phyloP scores from a whole-genome alignment of 352 stramenopile species.

The Thraustochytrium sp. region DNA sequence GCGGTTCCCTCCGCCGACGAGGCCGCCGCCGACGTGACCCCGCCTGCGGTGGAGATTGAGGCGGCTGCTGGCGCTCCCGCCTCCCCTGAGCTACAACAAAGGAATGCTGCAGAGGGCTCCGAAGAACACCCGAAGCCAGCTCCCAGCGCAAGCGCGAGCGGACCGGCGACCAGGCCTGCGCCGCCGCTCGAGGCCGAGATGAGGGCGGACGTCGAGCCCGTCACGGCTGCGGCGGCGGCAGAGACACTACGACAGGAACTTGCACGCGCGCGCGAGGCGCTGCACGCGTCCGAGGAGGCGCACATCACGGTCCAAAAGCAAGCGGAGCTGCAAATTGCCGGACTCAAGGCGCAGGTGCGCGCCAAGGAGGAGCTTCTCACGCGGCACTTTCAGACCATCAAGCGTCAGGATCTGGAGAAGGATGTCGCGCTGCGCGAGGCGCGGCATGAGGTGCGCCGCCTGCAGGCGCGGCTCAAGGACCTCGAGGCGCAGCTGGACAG shows the following conservation, averaged over 20 bases:
- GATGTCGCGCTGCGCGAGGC: background rate
- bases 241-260: background rate
- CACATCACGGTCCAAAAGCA: background rate
- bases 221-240: no score
- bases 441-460: background rate
- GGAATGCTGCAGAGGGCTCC: background rate
- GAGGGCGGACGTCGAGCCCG: background rate
- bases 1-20: no score
- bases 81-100: background rate
- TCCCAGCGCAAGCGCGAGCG: background rate
- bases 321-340: background rate
- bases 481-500: background rate
- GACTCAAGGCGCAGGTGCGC: background rate
- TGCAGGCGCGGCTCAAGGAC: background rate
- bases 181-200: background rate
- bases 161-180: no score
- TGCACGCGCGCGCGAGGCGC: background rate
- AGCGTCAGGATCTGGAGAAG: background rate
- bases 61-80: background rate
- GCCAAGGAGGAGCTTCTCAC: background rate
- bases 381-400: background rate
- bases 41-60: no score
- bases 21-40: no score
- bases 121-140: background rate
- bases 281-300: background rate